Conservation (phyloP, 305 asterid genomes). For the Solanum hybrid region DNA sequence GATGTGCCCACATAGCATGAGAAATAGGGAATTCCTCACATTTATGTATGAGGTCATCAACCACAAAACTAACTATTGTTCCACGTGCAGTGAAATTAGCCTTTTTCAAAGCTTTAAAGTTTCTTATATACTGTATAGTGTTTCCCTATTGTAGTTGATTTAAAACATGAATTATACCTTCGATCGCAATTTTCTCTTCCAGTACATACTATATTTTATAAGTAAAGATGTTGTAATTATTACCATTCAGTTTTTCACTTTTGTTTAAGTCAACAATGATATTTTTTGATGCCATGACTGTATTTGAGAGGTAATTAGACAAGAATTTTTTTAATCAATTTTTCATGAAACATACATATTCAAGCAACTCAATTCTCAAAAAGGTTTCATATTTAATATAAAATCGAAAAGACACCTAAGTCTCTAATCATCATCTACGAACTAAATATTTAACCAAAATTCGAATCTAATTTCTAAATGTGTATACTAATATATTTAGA, state of each 20-base stretch:
- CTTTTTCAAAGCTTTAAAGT: background rate
- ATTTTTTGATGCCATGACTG: background rate
- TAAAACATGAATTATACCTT: background rate
- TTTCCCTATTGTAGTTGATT: background rate
- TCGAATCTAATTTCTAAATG: too few species aligned
- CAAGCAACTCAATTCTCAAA: background rate
- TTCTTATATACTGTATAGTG: too few species aligned
- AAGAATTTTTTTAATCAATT: background rate
- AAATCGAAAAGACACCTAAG: background rate
- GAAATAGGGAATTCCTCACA: background rate
- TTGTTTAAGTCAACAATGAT: background rate
- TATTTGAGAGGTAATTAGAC: background rate
- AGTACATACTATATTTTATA: background rate
- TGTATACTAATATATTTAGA: background rate
- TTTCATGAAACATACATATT: background rate
- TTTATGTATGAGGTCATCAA: background rate
- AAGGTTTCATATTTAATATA: too few species aligned
- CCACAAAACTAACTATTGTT: background rate
- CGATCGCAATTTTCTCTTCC: background rate
- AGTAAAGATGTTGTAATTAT: background rate
- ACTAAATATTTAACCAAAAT: too few species aligned
- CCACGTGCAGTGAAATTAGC: background rate
- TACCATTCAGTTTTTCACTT: background rate
- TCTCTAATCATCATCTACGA: background rate
- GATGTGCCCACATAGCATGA: background rate